These are phyloP conservation scores for Aureobasidium vineae DNA, from an alignment of 2,329 filamentous ascomycete species.

Conservation along the genomic window DNA sequence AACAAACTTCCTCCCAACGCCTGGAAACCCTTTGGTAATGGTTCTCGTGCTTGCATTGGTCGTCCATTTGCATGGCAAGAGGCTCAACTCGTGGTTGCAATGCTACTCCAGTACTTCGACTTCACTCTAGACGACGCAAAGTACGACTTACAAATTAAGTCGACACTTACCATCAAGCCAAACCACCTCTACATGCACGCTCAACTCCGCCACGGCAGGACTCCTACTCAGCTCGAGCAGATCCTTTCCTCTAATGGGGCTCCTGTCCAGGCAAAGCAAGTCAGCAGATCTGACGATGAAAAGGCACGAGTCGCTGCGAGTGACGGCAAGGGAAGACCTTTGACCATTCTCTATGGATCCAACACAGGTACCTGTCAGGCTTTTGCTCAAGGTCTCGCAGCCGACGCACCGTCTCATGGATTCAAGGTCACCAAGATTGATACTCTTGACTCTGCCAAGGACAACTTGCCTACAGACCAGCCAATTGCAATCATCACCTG, in stretches of 20 bases:
- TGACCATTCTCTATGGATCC: slow-evolving; percentile 71
- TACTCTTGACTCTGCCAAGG: slow-evolving; percentile 61
- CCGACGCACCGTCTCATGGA: slow-evolving; percentile 59
- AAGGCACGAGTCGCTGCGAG: background rate
- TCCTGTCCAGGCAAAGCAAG: slow-evolving; percentile 2
- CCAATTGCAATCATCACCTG: slow-evolving; percentile 67
- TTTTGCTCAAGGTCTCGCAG: slow-evolving; percentile 62
- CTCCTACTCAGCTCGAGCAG: slow-evolving; percentile 45
- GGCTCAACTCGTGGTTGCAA: slow-evolving; percentile 58
- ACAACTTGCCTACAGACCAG: slow-evolving; percentile 58
- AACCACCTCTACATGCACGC: slow-evolving; percentile 63
- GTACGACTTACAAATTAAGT: slow-evolving; percentile 57
- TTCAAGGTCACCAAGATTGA: slow-evolving; percentile 56
- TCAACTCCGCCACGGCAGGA: slow-evolving; percentile 52
- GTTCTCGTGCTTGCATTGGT: slow-evolving; percentile 68
- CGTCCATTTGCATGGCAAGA: slow-evolving; percentile 75
- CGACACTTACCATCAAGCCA: slow-evolving; percentile 62
- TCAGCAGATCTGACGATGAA: slow-evolving; percentile 9
- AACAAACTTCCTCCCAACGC: slow-evolving; percentile 42
- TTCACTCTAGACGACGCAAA: slow-evolving; percentile 61
- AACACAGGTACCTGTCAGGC: slow-evolving; percentile 74
- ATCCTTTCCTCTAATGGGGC: slow-evolving; percentile 33
- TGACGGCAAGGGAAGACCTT: slow-evolving; percentile 40
- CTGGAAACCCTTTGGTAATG: slow-evolving; percentile 68
- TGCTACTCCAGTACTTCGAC: slow-evolving; percentile 70